Conservation (phyloP, 2,329 filamentous ascomycete genomes). For the Nemania sp. region DNA sequence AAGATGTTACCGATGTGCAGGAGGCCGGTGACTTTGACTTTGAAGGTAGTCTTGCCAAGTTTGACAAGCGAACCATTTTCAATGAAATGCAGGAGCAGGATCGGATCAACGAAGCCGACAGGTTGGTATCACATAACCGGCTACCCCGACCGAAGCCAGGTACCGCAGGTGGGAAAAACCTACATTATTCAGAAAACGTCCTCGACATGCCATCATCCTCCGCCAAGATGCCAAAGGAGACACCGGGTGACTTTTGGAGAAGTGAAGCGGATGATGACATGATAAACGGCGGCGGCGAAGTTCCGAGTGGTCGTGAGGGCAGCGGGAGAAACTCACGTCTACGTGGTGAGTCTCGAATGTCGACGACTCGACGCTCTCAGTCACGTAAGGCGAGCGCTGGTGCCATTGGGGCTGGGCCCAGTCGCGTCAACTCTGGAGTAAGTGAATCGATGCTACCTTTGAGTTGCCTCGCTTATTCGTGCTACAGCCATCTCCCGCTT, state of each 20-base stretch:
- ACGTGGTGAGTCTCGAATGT: slow-evolving; percentile 66
- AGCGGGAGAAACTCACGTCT: slow-evolving; percentile 64
- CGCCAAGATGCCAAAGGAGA: slow-evolving; percentile 53
- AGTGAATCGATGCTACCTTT: slow-evolving; percentile 39
- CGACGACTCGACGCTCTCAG: slow-evolving; percentile 62
- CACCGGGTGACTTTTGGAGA: slow-evolving; percentile 73
- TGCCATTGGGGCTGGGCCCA: slow-evolving; percentile 27
- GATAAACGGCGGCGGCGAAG: slow-evolving; percentile 59
- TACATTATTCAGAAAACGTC: slow-evolving; percentile 93
- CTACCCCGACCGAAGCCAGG: slow-evolving; percentile 71
- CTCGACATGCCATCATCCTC: slow-evolving; percentile 69
- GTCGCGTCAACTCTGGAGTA: slow-evolving; percentile 59
- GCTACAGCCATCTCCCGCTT: slow-evolving; percentile 50
- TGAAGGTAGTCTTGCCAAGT: slow-evolving; percentile 87
- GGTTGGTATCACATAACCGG: slow-evolving; percentile 91
- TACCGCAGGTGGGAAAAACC: slow-evolving; percentile 85
- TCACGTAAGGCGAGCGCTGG: slow-evolving; percentile 67
- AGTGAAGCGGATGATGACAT: slow-evolving; percentile 76
- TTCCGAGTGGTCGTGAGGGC: slow-evolving; percentile 62
- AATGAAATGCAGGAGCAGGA: slow-evolving; percentile 92
- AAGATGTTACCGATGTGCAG: slow-evolving; percentile 94
- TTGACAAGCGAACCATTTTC: slow-evolving; percentile 93
- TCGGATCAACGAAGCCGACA: slow-evolving; percentile 86
- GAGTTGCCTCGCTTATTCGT: slow-evolving; percentile 21
- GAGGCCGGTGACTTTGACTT: slow-evolving; percentile 97